Evolutionary conservation across 2,329 filamentous ascomycete species (phyloP).

Genomic region (Epichloe festucae): DNA sequence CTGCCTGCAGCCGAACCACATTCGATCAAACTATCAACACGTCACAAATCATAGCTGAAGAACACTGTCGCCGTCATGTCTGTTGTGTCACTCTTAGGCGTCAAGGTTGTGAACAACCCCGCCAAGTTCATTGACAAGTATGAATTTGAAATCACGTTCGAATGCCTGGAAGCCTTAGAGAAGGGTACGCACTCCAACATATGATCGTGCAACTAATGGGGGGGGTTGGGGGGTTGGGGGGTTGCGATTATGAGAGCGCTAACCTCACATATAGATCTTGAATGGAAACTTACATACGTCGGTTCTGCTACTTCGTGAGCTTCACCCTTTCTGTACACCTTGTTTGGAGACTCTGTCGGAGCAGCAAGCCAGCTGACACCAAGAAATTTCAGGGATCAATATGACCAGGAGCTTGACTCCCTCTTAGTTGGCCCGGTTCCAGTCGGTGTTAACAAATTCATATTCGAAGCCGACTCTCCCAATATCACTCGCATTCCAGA

Average conservation of each 20-base stretch:
- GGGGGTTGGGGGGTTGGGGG: background rate
- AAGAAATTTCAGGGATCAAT: constrained; percentile 57
- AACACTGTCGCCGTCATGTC: constrained; percentile 49
- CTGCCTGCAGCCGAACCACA: background rate
- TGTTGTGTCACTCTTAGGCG: constrained; percentile 87
- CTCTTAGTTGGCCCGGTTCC: constrained; percentile 96
- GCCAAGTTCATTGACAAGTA: constrained; percentile 87
- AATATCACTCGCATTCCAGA: constrained; percentile 84
- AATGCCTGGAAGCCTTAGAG: constrained; percentile 87
- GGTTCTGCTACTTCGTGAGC: constrained; percentile 92
- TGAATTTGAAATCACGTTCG: constrained; percentile 97
- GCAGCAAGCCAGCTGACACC: constrained; percentile 2
- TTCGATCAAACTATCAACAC: background rate
- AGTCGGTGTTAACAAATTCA: constrained; percentile 94
- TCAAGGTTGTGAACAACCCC: constrained; percentile 95
- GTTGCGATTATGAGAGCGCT: background rate
- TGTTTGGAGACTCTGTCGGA: constrained; percentile 1
- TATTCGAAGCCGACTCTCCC: constrained; percentile 91
- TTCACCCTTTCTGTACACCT: constrained; percentile 10
- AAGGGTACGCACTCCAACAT: constrained; percentile 49
- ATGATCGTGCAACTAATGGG: too few species aligned
- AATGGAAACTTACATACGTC: constrained; percentile 99
- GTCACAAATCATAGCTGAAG: background rate
- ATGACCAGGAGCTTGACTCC: constrained; percentile 96
- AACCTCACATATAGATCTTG: constrained; percentile 53